Conservation (phyloP, 495 filamentous ascomycete genomes). For the Halenospora varia region DNA sequence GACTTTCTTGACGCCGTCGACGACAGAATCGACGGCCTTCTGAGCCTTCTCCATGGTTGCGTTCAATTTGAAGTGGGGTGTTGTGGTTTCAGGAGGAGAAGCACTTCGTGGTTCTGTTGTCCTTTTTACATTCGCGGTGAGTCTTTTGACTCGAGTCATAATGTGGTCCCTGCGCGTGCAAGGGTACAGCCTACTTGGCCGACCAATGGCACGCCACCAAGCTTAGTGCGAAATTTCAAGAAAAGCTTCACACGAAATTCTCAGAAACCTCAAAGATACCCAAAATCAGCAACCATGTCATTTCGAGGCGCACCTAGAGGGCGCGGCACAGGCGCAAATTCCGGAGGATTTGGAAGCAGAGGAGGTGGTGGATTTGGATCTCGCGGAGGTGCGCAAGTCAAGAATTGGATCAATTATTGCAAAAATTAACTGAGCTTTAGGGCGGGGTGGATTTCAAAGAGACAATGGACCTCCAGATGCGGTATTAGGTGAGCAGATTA, state of each 20-base stretch:
- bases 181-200: no score
- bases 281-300: conserved; percentile 22
- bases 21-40: conserved; percentile 29
- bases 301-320: conserved; percentile 27
- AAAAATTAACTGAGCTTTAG: conserved; percentile 23
- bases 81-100: neutral
- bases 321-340: conserved; percentile 29
- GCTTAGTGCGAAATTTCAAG: conserved; percentile 2
- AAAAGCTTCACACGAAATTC: conserved; percentile 6
- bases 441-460: conserved; percentile 49
- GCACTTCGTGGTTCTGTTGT: neutral
- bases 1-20: conserved; percentile 46
- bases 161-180: neutral
- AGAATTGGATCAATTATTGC: neutral
- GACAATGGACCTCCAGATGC: conserved; percentile 50
- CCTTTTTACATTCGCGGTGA: neutral
- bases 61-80: conserved; percentile 5
- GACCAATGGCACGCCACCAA: neutral
- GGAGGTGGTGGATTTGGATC: conserved; percentile 48
- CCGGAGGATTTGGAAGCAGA: conserved; percentile 39
- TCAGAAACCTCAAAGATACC: conserved; percentile 2
- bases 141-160: neutral
- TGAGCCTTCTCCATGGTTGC: conserved; percentile 26
- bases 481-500: conserved; percentile 32
- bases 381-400: conserved; percentile 37